Conservation (phyloP, 2,329 filamentous ascomycete genomes). For the Delphinella strobiligena region DNA sequence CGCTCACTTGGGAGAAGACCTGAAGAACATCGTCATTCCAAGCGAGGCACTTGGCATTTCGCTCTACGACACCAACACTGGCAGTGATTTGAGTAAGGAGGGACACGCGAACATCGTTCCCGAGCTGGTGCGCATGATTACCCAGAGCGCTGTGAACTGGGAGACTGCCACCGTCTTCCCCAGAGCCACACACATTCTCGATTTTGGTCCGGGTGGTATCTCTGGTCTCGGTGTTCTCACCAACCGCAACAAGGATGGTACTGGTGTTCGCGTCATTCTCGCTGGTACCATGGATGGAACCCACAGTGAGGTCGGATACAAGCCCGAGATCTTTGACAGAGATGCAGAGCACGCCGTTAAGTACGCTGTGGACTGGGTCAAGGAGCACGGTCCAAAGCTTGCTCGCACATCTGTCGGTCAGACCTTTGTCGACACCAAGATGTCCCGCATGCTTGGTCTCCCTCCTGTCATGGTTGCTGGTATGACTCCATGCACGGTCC, state of each 20-base stretch:
- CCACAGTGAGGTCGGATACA: constrained; percentile 86
- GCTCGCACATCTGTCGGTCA: constrained; percentile 80
- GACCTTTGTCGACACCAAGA: constrained; percentile 93
- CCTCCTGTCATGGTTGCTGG: constrained; percentile 84
- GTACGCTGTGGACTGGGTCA: constrained; percentile 94
- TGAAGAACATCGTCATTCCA: constrained; percentile 70
- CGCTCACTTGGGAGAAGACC: constrained; percentile 70
- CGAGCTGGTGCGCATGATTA: constrained; percentile 81
- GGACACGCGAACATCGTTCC: constrained; percentile 68
- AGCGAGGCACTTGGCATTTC: constrained; percentile 65
- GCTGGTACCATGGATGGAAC: constrained; percentile 88
- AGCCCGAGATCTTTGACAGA: constrained; percentile 92
- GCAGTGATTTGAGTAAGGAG: constrained; percentile 66
- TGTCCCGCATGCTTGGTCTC: constrained; percentile 74
- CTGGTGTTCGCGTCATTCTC: constrained; percentile 89
- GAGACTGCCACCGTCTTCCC: constrained; percentile 88
- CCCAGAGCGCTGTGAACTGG: constrained; percentile 88
- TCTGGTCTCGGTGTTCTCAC: constrained; percentile 92
- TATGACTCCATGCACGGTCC: constrained; percentile 84
- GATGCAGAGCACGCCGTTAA: constrained; percentile 91
- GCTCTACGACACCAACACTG: constrained; percentile 82
- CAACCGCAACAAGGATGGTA: constrained; percentile 98
- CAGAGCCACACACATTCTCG: constrained; percentile 81
- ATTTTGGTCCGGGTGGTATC: constrained; percentile 94
- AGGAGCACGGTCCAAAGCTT: constrained; percentile 86